Evolutionary conservation across 2,329 filamentous ascomycete genomes (phyloP).

Genomic region (Furcasterigmium sp.): DNA sequence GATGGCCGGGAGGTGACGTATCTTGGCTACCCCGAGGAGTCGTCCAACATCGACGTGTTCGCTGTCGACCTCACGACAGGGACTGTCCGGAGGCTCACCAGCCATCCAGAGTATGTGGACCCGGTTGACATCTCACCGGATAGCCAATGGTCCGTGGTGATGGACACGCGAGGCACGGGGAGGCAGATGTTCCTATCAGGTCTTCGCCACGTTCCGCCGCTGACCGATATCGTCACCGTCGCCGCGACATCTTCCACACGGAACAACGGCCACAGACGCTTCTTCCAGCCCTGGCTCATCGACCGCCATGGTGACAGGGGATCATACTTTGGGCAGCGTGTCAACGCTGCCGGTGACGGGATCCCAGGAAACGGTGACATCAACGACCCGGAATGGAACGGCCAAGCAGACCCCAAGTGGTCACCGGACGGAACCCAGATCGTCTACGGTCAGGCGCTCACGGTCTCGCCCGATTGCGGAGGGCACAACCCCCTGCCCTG

Average conservation of each 20-base stretch:
- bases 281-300: constrained; percentile 35
- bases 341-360: constrained; percentile 27
- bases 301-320: constrained; percentile 34
- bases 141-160: constrained; percentile 28
- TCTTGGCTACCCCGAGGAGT: constrained; percentile 27
- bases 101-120: constrained; percentile 32
- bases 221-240: constrained; percentile 24
- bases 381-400: constrained; percentile 38
- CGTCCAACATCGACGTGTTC: constrained; percentile 35
- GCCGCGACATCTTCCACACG: constrained; percentile 27
- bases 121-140: constrained; percentile 32
- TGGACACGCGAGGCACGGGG: constrained; percentile 31
- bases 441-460: constrained; percentile 32
- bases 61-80: constrained; percentile 29
- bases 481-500: constrained; percentile 32
- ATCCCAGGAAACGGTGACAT: constrained; percentile 19
- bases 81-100: constrained; percentile 27
- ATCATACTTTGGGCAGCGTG: constrained; percentile 30
- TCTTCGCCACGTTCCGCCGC: constrained; percentile 29
- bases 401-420: constrained; percentile 31
- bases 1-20: constrained; percentile 29
- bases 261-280: constrained; percentile 34
- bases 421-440: constrained; percentile 31
- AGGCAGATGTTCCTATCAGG: constrained; percentile 29
- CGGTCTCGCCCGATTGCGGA: constrained; percentile 29